Evolutionary conservation across 495 filamentous ascomycete genomes (phyloP).

Genomic region (Penicillium desertorum): DNA sequence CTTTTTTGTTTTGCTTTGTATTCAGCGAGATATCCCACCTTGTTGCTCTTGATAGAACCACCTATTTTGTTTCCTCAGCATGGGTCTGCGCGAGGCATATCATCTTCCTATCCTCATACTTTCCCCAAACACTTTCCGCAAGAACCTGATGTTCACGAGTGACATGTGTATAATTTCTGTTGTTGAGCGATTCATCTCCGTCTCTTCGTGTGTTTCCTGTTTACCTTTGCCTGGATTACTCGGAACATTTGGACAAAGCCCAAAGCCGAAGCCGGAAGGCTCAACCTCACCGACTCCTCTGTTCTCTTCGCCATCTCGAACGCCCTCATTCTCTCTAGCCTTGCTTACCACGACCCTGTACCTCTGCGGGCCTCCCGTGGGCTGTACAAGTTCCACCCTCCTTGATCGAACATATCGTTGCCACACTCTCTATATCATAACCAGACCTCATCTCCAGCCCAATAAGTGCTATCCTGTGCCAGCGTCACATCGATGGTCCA

Average conservation of each 20-base stretch:
- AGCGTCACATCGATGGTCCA: conserved; percentile 3
- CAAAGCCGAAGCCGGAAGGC: neutral
- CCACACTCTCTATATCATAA: conserved; percentile 13
- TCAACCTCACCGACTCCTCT: neutral
- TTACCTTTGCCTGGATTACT: neutral
- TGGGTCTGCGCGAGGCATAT: conserved; percentile 27
- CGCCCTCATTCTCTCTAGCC: neutral
- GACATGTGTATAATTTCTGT: conserved; percentile 37
- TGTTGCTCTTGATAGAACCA: conserved; percentile 29
- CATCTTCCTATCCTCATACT: conserved; percentile 12
- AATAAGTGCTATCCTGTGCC: conserved; percentile 1
- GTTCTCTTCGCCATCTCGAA: conserved; percentile 3
- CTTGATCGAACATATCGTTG: conserved; percentile 8
- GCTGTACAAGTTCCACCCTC: conserved; percentile 7
- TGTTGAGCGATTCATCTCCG: conserved; percentile 20
- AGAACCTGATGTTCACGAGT: conserved; percentile 42
- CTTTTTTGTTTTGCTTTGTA: conserved; percentile 15
- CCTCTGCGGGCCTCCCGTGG: neutral
- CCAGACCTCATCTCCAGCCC: neutral
- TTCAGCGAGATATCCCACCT: conserved; percentile 28
- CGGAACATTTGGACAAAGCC: neutral
- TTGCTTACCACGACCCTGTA: conserved; percentile 21
- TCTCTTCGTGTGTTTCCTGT: conserved; percentile 14
- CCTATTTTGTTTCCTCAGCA: conserved; percentile 17
- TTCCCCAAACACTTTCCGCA: conserved; percentile 4